A percentile compares a stretch with the other conserved stretches of the same genome.
Conservation (phyloP, 1,139 yeast genomes). For the Eremothecium coryli region DNA sequence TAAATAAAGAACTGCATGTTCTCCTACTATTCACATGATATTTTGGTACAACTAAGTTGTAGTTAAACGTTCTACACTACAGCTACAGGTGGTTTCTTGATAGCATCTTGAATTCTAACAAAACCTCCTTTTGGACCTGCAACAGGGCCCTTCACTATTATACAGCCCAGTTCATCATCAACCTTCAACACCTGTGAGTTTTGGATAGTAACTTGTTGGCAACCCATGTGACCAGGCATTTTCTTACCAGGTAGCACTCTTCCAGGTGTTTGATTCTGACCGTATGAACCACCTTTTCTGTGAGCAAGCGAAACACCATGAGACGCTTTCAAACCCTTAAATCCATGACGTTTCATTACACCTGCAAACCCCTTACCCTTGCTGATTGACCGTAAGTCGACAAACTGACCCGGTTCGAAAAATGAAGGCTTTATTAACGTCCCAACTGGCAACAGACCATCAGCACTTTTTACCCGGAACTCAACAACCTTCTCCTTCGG, state of each 20-base stretch:
- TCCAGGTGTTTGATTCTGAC: constrained; percentile 92
- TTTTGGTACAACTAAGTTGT: too few relatives aligned
- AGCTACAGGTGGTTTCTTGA: constrained; percentile 32
- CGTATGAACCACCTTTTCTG: constrained; percentile 96
- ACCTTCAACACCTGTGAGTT: constrained; percentile 71
- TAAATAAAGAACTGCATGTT: too few relatives aligned
- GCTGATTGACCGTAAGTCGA: constrained; percentile 67
- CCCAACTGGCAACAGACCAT: constrained; percentile 68
- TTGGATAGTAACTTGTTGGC: constrained; percentile 59
- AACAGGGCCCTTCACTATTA: constrained; percentile 80
- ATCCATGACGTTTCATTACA: constrained; percentile 96
- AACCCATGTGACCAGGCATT: constrained; percentile 98
- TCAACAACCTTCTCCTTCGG: constrained; percentile 73
- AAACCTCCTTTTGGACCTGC: constrained; percentile 80
- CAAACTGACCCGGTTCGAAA: constrained; percentile 72
- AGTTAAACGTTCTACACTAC: too few relatives aligned
- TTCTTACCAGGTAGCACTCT: constrained; percentile 94
- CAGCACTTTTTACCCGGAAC: constrained; percentile 61
- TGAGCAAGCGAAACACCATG: constrained; percentile 95
- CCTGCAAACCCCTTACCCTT: constrained; percentile 98
- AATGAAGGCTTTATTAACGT: constrained; percentile 74
- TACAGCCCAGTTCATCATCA: constrained; percentile 70
- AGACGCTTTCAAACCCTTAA: constrained; percentile 80
- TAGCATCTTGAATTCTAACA: constrained; percentile 73
- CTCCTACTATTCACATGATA: too few relatives aligned